Evolutionary conservation across 1,139 yeast species (phyloP).

Genomic region (Casaregolazyma lundiana): DNA sequence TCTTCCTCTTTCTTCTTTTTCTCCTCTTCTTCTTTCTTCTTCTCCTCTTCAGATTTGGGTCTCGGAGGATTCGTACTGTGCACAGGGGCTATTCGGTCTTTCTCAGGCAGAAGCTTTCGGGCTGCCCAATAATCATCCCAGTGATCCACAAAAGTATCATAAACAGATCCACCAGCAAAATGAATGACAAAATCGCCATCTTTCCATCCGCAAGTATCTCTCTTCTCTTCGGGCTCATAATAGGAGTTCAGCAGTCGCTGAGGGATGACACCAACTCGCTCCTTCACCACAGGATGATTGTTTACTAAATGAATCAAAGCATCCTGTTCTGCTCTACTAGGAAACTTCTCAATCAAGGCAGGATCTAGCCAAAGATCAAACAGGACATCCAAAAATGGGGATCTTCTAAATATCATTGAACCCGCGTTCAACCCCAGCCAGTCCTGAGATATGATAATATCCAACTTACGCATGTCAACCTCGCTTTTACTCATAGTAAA

Average conservation of each 20-base stretch:
- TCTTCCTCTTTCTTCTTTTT: constrained; percentile 8
- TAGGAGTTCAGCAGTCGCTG: constrained; percentile 35
- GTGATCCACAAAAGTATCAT: background rate
- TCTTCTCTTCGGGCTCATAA: constrained; percentile 12
- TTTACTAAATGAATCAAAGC: constrained; percentile 23
- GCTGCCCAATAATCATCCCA: constrained; percentile 9
- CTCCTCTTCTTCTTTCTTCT: constrained; percentile 1
- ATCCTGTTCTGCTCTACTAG: constrained; percentile 25
- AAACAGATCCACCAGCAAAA: constrained; percentile 25
- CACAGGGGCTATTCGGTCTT: constrained; percentile 6
- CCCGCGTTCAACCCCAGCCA: constrained; percentile 35
- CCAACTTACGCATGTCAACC: constrained; percentile 22
- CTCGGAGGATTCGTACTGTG: constrained; percentile 4
- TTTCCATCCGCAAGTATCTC: constrained; percentile 19
- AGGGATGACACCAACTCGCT: constrained; percentile 35
- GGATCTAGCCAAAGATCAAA: constrained; percentile 25
- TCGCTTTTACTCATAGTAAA: constrained; percentile 15
- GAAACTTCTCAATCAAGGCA: constrained; percentile 15
- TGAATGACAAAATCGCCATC: constrained; percentile 29
- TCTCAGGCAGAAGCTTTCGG: constrained; percentile 7
- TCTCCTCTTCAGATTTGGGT: constrained; percentile 6
- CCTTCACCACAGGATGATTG: constrained; percentile 21
- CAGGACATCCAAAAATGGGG: constrained; percentile 22
- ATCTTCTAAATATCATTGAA: constrained; percentile 33
- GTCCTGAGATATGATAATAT: constrained; percentile 30